These are phyloP conservation scores for Penstemon davidsonii DNA, from an alignment of 257 asterid genomes.

Conservation along the genomic window DNA sequence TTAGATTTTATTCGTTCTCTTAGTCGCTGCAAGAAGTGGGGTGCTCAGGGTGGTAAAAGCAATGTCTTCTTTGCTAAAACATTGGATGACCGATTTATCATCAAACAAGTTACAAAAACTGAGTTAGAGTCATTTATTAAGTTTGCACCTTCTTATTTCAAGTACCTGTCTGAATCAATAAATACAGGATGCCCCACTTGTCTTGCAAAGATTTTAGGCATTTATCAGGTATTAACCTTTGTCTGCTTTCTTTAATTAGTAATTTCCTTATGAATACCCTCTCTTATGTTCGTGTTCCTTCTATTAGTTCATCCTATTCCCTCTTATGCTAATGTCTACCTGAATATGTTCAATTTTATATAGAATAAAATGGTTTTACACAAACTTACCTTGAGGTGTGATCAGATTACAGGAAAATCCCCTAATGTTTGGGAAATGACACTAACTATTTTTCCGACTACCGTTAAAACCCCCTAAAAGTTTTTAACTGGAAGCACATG, in stretches of 20 bases:
- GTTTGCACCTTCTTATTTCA: constrained; percentile 72
- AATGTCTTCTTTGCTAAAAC: constrained; percentile 76
- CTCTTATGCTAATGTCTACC: not conserved
- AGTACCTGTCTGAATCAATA: constrained; percentile 60
- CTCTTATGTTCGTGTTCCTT: not conserved
- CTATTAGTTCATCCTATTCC: constrained; percentile 7
- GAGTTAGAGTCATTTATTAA: constrained; percentile 74
- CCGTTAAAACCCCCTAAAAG: no score
- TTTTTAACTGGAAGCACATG: no score
- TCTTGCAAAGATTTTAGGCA: constrained; percentile 82
- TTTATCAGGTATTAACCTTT: constrained; percentile 64
- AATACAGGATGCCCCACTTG: constrained; percentile 67
- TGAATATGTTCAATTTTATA: not conserved
- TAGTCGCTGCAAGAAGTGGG: constrained; percentile 83
- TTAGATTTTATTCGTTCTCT: constrained; percentile 68
- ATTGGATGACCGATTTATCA: constrained; percentile 73
- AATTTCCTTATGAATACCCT: not conserved
- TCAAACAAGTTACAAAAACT: constrained; percentile 77
- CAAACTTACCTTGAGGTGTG: no score
- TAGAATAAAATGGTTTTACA: not conserved
- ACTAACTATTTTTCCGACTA: no score
- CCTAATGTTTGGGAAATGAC: no score
- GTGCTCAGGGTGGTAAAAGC: constrained; percentile 91
- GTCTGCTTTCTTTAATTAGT: not conserved
- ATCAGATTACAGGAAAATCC: no score